These are phyloP conservation scores for Mallotus repandus DNA, from an alignment of 441 rosid genomes.

Conservation along the genomic window DNA sequence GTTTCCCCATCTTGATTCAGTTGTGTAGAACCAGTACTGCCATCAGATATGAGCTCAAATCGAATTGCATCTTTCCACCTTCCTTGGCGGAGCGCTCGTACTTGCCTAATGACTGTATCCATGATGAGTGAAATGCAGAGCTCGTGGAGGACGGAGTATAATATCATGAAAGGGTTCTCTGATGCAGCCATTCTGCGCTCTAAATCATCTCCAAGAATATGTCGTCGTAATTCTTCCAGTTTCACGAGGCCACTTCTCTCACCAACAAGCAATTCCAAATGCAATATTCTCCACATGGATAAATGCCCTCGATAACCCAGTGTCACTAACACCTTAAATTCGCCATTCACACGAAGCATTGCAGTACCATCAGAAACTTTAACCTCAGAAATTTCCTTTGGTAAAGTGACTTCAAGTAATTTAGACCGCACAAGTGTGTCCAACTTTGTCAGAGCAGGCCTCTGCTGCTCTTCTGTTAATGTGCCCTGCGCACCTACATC, in stretches of 20 bases:
- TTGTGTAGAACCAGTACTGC: constrained; percentile 48
- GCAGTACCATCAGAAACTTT: constrained; percentile 88
- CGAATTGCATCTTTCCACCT: constrained; percentile 98
- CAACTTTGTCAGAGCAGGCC: constrained; percentile 82
- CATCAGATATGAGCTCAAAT: constrained; percentile 79
- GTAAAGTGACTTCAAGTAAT: constrained; percentile 77
- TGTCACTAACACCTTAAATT: constrained; percentile 92
- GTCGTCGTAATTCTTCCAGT: constrained; percentile 72
- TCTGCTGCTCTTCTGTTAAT: constrained; percentile 73
- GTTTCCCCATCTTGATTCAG: constrained; percentile 78
- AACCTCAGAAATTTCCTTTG: constrained; percentile 85
- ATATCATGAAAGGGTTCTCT: constrained; percentile 75
- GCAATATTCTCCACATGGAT: constrained; percentile 97
- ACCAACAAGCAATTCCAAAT: constrained; percentile 96
- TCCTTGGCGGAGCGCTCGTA: constrained; percentile 79
- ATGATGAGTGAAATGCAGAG: constrained; percentile 81
- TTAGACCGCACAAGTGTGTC: constrained; percentile 88
- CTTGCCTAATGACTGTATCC: constrained; percentile 98
- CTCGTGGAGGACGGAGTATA: constrained; percentile 86
- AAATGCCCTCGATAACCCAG: constrained; percentile 97
- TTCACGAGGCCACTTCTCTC: constrained; percentile 78
- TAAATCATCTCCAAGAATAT: constrained; percentile 90
- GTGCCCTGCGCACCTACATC: constrained; percentile 80
- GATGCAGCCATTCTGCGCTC: constrained; percentile 96
- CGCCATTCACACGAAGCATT: constrained; percentile 75